A percentile compares a stretch with the other conserved stretches of the same genome.
Conservation (phyloP, 208 protist species). For the Wallacemonas sp. region DNA sequence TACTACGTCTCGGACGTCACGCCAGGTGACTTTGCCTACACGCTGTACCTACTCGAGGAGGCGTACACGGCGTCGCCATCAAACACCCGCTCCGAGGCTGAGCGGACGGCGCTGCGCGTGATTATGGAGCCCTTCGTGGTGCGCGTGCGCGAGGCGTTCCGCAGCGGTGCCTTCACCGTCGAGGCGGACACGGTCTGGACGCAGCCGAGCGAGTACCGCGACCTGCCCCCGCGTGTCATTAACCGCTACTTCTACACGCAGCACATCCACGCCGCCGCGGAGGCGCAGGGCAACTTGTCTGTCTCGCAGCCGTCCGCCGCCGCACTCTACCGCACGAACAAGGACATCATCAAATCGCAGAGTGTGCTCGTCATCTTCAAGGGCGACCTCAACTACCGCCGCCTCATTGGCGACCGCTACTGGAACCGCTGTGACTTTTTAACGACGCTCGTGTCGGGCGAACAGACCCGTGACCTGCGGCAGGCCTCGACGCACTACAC, state of each 20-base stretch:
- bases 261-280: conserved; percentile 27
- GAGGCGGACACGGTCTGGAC: conserved; percentile 83
- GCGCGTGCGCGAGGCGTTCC: conserved; percentile 43
- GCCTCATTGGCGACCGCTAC: conserved; percentile 88
- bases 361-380: conserved; percentile 86
- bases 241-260: conserved; percentile 87
- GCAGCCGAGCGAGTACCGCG: conserved; percentile 85
- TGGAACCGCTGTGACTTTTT: conserved; percentile 72
- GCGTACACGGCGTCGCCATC: conserved; percentile 26
- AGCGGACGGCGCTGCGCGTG: conserved; percentile 7
- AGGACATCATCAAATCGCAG: conserved; percentile 32
- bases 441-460: conserved; percentile 33
- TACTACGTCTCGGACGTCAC: conserved; percentile 92
- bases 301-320: conserved; percentile 9
- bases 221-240: conserved; percentile 76
- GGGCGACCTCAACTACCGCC: conserved; percentile 91
- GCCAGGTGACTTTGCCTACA: conserved; percentile 64
- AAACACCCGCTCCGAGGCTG: conserved; percentile 5
- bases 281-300: conserved; percentile 11
- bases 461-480: conserved; percentile 14
- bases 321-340: conserved; percentile 45
- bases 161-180: conserved; percentile 40
- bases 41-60: conserved; percentile 47
- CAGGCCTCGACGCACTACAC: conserved; percentile 29
- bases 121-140: conserved; percentile 56